phyloP scores from a whole-genome alignment of 108 stramenopile species.

The Pinguiococcus pyrenoidosus region DNA sequence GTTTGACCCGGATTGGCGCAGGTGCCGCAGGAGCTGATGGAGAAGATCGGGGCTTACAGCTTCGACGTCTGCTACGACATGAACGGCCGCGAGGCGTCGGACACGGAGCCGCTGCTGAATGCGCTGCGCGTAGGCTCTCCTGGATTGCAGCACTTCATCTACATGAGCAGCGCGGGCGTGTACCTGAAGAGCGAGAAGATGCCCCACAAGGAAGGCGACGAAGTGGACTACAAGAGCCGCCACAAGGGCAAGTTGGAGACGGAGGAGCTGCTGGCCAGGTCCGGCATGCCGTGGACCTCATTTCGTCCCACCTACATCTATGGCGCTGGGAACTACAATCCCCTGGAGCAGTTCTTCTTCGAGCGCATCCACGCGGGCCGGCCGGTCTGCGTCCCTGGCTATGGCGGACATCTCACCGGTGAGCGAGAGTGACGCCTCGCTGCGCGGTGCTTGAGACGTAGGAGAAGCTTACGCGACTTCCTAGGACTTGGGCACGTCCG shows the following conservation, averaged over 20 bases:
- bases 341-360: constrained; percentile 28
- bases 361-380: constrained; percentile 10
- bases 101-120: constrained; percentile 18
- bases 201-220: constrained; percentile 19
- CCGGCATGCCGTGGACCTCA: constrained; percentile 16
- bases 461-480: constrained; percentile 16
- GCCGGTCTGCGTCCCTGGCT: neutral
- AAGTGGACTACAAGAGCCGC: constrained; percentile 11
- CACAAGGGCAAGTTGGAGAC: constrained; percentile 23
- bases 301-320: constrained; percentile 22
- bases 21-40: neutral
- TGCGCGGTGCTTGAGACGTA: constrained; percentile 1
- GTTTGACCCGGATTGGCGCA: neutral
- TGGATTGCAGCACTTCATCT: constrained; percentile 26
- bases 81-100: constrained; percentile 19
- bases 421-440: too few species aligned
- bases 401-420: neutral
- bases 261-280: constrained; percentile 3
- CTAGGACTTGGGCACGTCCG: constrained; percentile 23
- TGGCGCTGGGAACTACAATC: constrained; percentile 24
- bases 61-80: constrained; percentile 27
- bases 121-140: too few species aligned
- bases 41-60: constrained; percentile 7
- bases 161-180: constrained; percentile 23
- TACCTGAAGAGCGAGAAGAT: constrained; percentile 24